These are phyloP conservation scores for Rhodamnia argentea DNA, from an alignment of 345 rosid genomes.

Conservation along the genomic window DNA sequence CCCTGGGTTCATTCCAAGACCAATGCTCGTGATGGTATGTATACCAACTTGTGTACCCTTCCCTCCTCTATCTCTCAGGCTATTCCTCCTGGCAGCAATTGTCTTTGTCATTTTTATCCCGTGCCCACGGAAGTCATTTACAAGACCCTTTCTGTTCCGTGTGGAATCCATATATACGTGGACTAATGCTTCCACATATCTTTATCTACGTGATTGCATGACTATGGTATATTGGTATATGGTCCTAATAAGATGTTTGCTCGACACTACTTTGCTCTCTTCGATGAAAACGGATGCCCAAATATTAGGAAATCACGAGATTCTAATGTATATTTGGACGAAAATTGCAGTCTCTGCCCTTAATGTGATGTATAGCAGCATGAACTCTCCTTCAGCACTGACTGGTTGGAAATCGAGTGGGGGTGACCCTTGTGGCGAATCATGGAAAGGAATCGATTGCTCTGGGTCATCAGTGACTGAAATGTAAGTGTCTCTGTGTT, in stretches of 20 bases:
- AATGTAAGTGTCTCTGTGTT: constrained; percentile 27
- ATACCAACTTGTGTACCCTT: background rate
- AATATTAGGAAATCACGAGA: background rate
- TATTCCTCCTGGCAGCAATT: background rate
- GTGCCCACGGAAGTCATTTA: background rate
- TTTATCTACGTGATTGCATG: background rate
- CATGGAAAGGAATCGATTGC: constrained; percentile 89
- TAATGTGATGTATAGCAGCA: constrained; percentile 70
- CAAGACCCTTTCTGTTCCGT: background rate
- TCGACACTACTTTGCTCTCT: background rate
- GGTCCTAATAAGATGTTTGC: background rate
- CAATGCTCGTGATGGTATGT: constrained; percentile 24
- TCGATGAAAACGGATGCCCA: background rate
- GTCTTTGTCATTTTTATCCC: background rate
- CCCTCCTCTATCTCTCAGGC: background rate
- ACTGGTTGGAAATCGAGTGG: constrained; percentile 65
- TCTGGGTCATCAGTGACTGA: constrained; percentile 67
- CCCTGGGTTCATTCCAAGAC: constrained; percentile 24
- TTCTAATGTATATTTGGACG: background rate
- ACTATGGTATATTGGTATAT: background rate
- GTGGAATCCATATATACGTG: background rate
- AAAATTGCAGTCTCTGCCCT: constrained; percentile 64
- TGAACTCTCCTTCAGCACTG: constrained; percentile 68
- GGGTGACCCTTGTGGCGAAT: constrained; percentile 84
- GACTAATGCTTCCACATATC: background rate